These are phyloP conservation scores for Epichloe scottii DNA, from an alignment of 2,329 filamentous ascomycete genomes.

Conservation along the genomic window DNA sequence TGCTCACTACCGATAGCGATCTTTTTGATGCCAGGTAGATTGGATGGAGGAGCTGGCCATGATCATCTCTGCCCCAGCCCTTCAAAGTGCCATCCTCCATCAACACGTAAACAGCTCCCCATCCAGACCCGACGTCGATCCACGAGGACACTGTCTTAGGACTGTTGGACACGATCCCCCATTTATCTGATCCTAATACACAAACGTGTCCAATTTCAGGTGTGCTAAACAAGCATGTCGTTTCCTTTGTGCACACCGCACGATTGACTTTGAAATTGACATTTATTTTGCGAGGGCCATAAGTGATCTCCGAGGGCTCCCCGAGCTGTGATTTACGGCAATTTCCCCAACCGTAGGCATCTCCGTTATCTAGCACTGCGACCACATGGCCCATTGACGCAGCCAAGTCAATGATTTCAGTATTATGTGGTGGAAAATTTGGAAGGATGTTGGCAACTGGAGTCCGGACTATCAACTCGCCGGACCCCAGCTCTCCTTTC, in stretches of 20 bases:
- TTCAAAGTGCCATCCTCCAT: conserved; percentile 44
- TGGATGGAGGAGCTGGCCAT: conserved; percentile 61
- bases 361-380: conserved; percentile 58
- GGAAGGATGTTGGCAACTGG: conserved; percentile 36
- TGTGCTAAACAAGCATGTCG: conserved; percentile 59
- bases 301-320: conserved; percentile 36
- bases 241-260: conserved; percentile 72
- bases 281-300: conserved; percentile 48
- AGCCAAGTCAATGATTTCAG: conserved; percentile 49
- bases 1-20: conserved; percentile 90
- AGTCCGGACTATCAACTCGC: conserved; percentile 36
- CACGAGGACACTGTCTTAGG: conserved; percentile 43
- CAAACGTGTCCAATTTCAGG: conserved; percentile 43
- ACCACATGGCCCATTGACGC: conserved; percentile 71
- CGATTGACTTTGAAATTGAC: conserved; percentile 49
- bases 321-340: conserved; percentile 79
- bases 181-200: conserved; percentile 67
- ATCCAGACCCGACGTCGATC: conserved; percentile 63
- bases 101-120: conserved; percentile 70
- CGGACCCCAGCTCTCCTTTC: conserved; percentile 63
- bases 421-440: conserved; percentile 50
- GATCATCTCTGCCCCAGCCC: conserved; percentile 76
- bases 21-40: conserved; percentile 42
- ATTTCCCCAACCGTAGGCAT: conserved; percentile 80
- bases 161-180: conserved; percentile 45